Percentiles rank a stretch among this genome's conserved stretches.
These are phyloP conservation scores for Prunus mume DNA, from an alignment of 306 rosid species.

Conservation along the genomic window DNA sequence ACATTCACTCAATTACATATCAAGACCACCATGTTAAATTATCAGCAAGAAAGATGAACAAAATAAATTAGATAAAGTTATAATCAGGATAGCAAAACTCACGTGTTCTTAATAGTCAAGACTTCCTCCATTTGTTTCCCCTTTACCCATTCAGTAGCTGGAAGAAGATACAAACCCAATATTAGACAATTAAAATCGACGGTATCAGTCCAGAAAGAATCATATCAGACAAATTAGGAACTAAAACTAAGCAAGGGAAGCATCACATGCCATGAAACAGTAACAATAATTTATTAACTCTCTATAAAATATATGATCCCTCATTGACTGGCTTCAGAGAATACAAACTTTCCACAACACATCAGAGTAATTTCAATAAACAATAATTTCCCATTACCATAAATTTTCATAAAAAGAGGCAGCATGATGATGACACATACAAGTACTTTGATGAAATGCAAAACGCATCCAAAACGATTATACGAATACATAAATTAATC, in stretches of 20 bases:
- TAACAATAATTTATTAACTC: not conserved
- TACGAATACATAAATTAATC: not conserved
- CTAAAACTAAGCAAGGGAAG: not conserved
- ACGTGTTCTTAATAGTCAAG: conserved; percentile 72
- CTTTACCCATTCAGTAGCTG: conserved; percentile 97
- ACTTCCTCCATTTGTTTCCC: conserved; percentile 87
- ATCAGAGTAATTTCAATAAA: too few species aligned
- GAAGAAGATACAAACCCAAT: conserved; percentile 20
- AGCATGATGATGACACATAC: not conserved
- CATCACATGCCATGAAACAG: not conserved
- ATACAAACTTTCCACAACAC: not conserved
- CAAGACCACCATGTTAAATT: not conserved
- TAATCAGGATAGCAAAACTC: conserved; percentile 14
- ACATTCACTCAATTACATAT: not conserved
- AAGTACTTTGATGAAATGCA: not conserved
- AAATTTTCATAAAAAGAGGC: not conserved
- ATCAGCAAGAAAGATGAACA: not conserved
- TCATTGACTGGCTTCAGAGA: not conserved
- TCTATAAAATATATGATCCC: not conserved
- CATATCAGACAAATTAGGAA: not conserved
- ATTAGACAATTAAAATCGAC: conserved; percentile 1
- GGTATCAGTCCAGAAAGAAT: not conserved
- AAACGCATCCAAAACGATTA: not conserved
- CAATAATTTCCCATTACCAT: not conserved
- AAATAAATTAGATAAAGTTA: not conserved